phyloP scores from a whole-genome alignment of 169 alveolate species.

The Condylostoma magnum region DNA sequence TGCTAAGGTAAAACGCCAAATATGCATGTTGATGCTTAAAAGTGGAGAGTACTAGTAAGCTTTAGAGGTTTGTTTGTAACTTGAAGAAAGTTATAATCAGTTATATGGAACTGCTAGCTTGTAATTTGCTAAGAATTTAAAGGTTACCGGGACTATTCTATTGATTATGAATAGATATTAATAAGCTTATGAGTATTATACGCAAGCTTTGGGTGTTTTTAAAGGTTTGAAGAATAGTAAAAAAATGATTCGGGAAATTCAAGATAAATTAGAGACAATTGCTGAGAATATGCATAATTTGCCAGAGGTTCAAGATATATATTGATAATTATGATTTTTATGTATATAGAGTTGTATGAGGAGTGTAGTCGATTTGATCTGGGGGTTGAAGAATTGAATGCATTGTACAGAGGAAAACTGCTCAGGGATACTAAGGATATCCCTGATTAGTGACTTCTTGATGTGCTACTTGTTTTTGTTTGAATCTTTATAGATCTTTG shows the following conservation, averaged over 20 bases:
- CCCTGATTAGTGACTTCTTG: too few relatives aligned
- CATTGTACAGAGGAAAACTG: too few relatives aligned
- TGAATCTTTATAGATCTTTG: too few relatives aligned
- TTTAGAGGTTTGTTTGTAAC: background rate
- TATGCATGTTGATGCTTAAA: background rate
- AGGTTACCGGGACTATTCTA: background rate
- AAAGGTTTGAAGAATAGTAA: conserved; percentile 34
- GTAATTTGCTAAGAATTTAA: background rate
- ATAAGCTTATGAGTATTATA: background rate
- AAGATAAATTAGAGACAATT: too few relatives aligned
- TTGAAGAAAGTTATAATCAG: background rate
- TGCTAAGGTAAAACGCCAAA: background rate
- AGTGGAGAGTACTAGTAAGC: background rate
- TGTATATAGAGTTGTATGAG: too few relatives aligned
- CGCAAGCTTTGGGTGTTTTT: conserved; percentile 36
- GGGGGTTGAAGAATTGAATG: too few relatives aligned
- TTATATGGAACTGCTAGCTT: background rate
- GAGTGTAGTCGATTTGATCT: too few relatives aligned
- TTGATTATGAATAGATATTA: background rate
- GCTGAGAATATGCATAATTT: too few relatives aligned
- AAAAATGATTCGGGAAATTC: background rate
- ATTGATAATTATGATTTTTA: too few relatives aligned
- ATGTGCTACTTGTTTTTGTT: too few relatives aligned
- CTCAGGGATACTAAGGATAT: too few relatives aligned
- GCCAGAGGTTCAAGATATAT: too few relatives aligned